Conservation (phyloP, 495 filamentous ascomycete species). For the Jackrogersella multiformis region DNA sequence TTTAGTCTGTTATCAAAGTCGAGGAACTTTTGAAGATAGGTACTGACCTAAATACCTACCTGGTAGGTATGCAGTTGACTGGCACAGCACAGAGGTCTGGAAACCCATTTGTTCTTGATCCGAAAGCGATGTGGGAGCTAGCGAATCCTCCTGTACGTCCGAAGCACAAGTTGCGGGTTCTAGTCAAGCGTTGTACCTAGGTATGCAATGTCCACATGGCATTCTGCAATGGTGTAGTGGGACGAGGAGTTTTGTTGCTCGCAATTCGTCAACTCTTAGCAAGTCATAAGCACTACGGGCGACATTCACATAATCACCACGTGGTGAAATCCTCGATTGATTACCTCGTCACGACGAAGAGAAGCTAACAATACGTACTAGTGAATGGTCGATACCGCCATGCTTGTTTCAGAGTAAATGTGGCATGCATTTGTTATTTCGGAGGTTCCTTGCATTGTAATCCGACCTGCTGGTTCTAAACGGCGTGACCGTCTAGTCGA, state of each 20-base stretch:
- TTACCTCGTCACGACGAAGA: neutral
- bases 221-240: conserved; percentile 4
- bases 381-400: neutral
- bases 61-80: conserved; percentile 10
- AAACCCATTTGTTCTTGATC: conserved; percentile 3
- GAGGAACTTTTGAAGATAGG: conserved; percentile 15
- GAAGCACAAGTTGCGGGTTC: neutral
- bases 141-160: conserved; percentile 13
- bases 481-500: conserved; percentile 19
- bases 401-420: neutral
- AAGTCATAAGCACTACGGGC: conserved; percentile 11
- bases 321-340: conserved; percentile 12
- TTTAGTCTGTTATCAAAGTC: conserved; percentile 16
- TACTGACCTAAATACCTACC: no score
- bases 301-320: conserved; percentile 20
- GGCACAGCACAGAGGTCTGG: conserved; percentile 7
- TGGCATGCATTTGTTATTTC: neutral
- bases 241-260: neutral
- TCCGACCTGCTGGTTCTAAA: conserved; percentile 13
- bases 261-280: conserved; percentile 6
- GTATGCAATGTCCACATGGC: conserved; percentile 33
- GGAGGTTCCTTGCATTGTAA: conserved; percentile 3
- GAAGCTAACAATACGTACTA: conserved; percentile 1
- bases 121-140: neutral
- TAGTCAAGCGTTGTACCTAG: conserved; percentile 11